Evolutionary conservation across 306 rosid genomes (phyloP).

Genomic region (Corylus avellana): DNA sequence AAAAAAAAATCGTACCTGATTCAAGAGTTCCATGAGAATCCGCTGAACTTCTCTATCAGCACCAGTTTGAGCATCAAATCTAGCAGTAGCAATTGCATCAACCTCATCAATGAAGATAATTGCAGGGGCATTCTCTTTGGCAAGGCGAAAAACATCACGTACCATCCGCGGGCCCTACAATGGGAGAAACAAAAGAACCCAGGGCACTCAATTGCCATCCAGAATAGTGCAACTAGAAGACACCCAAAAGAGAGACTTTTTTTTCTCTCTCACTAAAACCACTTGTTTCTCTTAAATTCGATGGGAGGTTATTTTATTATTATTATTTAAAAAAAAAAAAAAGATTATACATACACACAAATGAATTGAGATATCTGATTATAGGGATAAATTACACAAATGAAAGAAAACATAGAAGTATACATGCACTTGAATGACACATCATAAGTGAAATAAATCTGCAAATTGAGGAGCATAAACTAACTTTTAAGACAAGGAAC

Average conservation of each 20-base stretch:
- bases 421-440: background rate
- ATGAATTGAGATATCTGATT: background rate
- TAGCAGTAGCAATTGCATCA: slow-evolving; percentile 98
- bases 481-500: background rate
- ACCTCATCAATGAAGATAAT: slow-evolving; percentile 99
- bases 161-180: slow-evolving; percentile 94
- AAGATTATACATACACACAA: slow-evolving; percentile 3
- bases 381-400: background rate
- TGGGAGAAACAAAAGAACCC: background rate
- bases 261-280: background rate
- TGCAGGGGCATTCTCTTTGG: slow-evolving; percentile 99
- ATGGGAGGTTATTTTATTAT: background rate
- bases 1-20: slow-evolving; percentile 58
- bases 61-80: slow-evolving; percentile 99
- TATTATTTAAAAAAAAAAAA: background rate
- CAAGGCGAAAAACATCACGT: slow-evolving; percentile 99
- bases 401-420: background rate
- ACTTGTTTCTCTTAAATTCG: background rate
- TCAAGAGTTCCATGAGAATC: slow-evolving; percentile 96
- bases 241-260: background rate
- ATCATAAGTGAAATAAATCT: background rate
- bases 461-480: background rate
- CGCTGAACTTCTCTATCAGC: slow-evolving; percentile 99
- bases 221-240: background rate
- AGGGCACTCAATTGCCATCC: background rate